Percentiles rank a stretch among this genome's conserved stretches.
Evolutionary conservation across 176 grass and related monocot species (phyloP).

Genomic region (Oryza rufipogon): DNA sequence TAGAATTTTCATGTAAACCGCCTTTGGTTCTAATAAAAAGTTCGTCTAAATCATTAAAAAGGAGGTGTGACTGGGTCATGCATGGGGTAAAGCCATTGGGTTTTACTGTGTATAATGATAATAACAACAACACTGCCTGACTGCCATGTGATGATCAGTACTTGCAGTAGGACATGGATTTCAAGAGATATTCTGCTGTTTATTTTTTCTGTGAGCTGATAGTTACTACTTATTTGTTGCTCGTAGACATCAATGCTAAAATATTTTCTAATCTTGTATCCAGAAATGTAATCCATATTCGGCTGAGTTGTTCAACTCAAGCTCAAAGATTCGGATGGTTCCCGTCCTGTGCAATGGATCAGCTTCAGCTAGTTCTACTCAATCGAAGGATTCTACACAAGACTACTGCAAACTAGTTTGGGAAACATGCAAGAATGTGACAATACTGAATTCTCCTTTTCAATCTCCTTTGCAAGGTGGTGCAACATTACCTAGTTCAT

Average conservation of each 20-base stretch:
- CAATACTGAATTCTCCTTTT: constrained; percentile 82
- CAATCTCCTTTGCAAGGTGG: constrained; percentile 55
- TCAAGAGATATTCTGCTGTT: neutral
- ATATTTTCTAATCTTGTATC: neutral
- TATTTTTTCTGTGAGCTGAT: neutral
- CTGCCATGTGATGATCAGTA: neutral
- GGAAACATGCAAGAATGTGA: constrained; percentile 69
- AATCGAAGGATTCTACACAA: constrained; percentile 62
- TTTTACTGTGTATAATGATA: neutral
- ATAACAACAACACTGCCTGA: neutral
- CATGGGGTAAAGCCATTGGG: neutral
- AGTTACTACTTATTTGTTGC: neutral
- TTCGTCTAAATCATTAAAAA: neutral
- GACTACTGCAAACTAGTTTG: constrained; percentile 71
- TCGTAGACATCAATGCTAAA: neutral
- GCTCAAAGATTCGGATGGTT: constrained; percentile 47
- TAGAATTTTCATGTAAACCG: neutral
- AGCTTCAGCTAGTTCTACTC: constrained; percentile 40
- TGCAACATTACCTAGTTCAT: constrained; percentile 48
- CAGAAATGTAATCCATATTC: constrained; percentile 89
- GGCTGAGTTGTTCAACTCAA: constrained; percentile 61
- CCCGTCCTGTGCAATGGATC: constrained; percentile 66
- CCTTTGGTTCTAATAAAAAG: neutral
- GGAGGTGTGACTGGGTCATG: neutral
- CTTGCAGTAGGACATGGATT: neutral